Evolutionary conservation across 73 alveolate genomes (phyloP).

Genomic region (Paramecium tetraurelia): DNA sequence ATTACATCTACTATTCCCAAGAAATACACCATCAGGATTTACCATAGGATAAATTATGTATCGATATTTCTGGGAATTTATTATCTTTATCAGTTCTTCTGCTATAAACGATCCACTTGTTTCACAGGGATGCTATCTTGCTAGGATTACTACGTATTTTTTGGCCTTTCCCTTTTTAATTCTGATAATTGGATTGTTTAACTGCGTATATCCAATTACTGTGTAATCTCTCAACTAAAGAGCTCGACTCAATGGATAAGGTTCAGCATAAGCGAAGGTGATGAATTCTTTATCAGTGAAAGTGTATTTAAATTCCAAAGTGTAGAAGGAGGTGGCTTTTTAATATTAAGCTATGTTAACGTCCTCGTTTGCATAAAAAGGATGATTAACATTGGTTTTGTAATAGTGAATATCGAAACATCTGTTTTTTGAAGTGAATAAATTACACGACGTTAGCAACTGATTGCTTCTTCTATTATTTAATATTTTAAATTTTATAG

Average conservation of each 20-base stretch:
- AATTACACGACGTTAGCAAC: not conserved
- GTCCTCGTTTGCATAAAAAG: slow-evolving; percentile 7
- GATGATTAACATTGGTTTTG: slow-evolving; percentile 18
- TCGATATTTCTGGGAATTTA: not conserved
- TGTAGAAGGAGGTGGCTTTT: not conserved
- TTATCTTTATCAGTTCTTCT: not conserved
- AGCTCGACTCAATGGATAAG: not conserved
- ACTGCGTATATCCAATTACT: not conserved
- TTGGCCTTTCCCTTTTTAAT: not conserved
- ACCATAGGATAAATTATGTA: not conserved
- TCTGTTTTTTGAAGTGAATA: not conserved
- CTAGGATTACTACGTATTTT: not conserved
- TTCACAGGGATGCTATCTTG: slow-evolving; percentile 23
- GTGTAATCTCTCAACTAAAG: not conserved
- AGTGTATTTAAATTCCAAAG: not conserved
- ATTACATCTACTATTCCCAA: slow-evolving; percentile 56
- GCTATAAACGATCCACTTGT: not conserved
- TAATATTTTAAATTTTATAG: not conserved
- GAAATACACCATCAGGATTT: slow-evolving; percentile 30
- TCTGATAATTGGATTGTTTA: not conserved
- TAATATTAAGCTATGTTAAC: not conserved
- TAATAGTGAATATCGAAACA: slow-evolving; percentile 3
- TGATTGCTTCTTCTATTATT: not conserved
- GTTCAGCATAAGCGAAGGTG: not conserved
- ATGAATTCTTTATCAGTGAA: not conserved